Conservation (phyloP, 768 basidiomycete genomes). For the Trametes cinnabarina region DNA sequence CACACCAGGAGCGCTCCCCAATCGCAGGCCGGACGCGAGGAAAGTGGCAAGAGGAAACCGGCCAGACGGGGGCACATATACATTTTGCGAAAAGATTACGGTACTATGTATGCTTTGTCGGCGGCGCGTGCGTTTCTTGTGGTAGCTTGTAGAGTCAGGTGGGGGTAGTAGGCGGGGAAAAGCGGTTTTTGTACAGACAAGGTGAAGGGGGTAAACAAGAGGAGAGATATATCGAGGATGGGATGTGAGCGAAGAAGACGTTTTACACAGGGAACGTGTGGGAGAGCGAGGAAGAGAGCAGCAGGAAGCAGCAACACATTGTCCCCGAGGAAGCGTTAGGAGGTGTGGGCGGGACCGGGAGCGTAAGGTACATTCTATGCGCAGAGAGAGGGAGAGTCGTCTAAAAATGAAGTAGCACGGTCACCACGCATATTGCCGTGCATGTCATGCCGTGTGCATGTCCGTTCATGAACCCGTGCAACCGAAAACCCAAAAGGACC, state of each 20-base stretch:
- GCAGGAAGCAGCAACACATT: slow-evolving; percentile 14
- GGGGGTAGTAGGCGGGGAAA: neutral
- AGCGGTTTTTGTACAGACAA: neutral
- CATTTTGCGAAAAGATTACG: slow-evolving; percentile 17
- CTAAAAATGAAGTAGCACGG: neutral
- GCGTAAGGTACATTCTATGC: slow-evolving; percentile 18
- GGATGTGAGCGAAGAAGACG: neutral
- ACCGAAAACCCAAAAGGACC: neutral
- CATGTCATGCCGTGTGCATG: neutral
- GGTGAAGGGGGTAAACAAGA: neutral
- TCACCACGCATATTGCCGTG: neutral
- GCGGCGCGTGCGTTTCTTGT: neutral
- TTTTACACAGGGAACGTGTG: neutral
- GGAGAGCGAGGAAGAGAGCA: neutral
- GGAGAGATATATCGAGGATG: neutral
- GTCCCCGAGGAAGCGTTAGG: slow-evolving; percentile 6
- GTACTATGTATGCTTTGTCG: slow-evolving; percentile 7
- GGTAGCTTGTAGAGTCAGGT: neutral
- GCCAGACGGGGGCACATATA: neutral
- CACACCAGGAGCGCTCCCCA: too few species aligned
- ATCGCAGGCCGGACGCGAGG: too few species aligned
- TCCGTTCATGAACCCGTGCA: neutral
- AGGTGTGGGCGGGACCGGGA: slow-evolving; percentile 4
- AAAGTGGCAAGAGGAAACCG: too few species aligned
- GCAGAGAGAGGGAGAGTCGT: neutral